phyloP scores from a whole-genome alignment of 768 basidiomycete species.

The Scleroderma citrinum region DNA sequence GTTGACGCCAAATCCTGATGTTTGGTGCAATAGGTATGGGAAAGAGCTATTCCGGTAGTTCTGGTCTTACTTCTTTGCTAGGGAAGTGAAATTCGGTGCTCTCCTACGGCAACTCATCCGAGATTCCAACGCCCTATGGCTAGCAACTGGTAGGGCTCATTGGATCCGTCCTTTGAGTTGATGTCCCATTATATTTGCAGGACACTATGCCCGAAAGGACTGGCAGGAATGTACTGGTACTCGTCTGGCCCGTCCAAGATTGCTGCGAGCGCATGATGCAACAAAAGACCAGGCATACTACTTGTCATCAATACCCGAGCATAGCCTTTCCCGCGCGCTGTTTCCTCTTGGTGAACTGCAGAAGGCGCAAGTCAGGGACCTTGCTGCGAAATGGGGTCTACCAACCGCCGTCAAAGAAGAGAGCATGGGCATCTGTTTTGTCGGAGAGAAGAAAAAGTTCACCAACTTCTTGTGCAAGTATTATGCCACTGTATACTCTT shows the following conservation, averaged over 20 bases:
- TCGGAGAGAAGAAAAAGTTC: conserved; percentile 75
- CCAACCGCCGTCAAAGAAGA: conserved; percentile 74
- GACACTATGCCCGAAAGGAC: conserved; percentile 79
- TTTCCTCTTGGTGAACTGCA: conserved; percentile 69
- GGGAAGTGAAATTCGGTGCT: conserved; percentile 90
- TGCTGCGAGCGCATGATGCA: conserved; percentile 49
- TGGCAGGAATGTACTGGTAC: conserved; percentile 31
- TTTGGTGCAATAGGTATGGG: conserved; percentile 79
- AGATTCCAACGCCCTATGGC: conserved; percentile 45
- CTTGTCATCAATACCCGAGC: conserved; percentile 70
- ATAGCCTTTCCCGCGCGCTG: conserved; percentile 56
- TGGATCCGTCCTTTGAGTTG: neutral
- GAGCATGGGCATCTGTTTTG: conserved; percentile 94
- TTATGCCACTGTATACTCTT: neutral
- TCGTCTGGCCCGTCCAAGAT: conserved; percentile 37
- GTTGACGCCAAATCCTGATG: conserved; percentile 86
- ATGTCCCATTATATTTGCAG: conserved; percentile 29
- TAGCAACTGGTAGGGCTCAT: conserved; percentile 67
- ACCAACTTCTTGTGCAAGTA: conserved; percentile 63
- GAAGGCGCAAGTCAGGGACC: conserved; percentile 67
- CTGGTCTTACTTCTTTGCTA: conserved; percentile 22
- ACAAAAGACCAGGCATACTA: conserved; percentile 93
- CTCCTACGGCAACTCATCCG: conserved; percentile 57
- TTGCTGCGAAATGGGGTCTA: conserved; percentile 58
- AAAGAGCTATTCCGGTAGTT: neutral